Base-by-base conservation (phyloP, 1,139 yeast genomes). In the Meyerozyma athensensis region DNA sequence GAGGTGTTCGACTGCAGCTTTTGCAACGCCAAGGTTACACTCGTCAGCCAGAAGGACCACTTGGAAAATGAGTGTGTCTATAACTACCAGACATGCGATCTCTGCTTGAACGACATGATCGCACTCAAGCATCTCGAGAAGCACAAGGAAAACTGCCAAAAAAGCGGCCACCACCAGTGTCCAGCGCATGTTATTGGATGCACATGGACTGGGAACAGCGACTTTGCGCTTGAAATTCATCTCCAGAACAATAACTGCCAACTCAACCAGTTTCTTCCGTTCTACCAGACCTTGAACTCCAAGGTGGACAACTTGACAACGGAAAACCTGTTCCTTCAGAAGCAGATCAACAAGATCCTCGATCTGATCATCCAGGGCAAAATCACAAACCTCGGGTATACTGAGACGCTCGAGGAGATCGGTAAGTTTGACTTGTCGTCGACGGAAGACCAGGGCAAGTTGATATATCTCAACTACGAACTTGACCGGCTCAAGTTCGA, bases 311-410 rank as follows among this genome's bases (percentile, higher is more conserved):
- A 30, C 14, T 22, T 43, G 18, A 14, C 28, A 3, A 12, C 26
- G 2, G 56, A 54, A 20, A 54, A 68, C 39, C 39, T 38, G n/a
- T 57, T 53, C 37, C 48, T 69, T 28, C 74, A 68, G 39, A 48
- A 54, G 21, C 79, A 74, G 47, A 58, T 76, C 32, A 64, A 72
- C 35, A 65, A 64, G 38, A 67, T 76, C 3, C 54, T 75, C 43
- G 72, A 70, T 46, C 69, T 74, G 36, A 61, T 74, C 5, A 59
- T 71, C 4, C 78, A 69, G 43, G 81, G 81, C 1, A 73, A 68
- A 45, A 55, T 75, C 22, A 69, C 78, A 5, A 75, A 75, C 46
- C 52, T 74, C 17, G 81, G 81, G 0, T 73, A 71, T 46, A 61
- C 65, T 37, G 69, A 72, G 38, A 65, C 68, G 2, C 48, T 72